Conservation (phyloP, 495 filamentous ascomycete genomes). For the Tuber borchii region DNA sequence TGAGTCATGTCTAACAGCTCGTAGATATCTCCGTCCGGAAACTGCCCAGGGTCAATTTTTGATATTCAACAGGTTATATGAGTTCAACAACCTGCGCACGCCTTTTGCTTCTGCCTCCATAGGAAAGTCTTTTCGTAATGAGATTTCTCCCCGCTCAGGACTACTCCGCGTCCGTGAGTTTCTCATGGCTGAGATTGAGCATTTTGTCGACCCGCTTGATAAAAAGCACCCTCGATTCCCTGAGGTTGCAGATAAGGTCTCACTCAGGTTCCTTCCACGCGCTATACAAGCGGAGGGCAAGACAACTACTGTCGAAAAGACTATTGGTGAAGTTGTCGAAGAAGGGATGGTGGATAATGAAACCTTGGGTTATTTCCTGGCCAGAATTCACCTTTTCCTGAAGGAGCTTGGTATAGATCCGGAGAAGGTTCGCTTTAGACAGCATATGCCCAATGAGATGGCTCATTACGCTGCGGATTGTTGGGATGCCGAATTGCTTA, state of each 20-base stretch:
- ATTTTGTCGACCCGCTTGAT: conserved; percentile 67
- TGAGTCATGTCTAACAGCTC: background rate
- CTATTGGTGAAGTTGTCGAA: conserved; percentile 58
- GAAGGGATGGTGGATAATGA: conserved; percentile 60
- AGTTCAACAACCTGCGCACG: conserved; percentile 66
- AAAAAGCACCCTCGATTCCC: conserved; percentile 67
- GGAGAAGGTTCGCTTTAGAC: conserved; percentile 59
- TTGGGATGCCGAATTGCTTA: conserved; percentile 63
- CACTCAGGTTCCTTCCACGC: conserved; percentile 55
- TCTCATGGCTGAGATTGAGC: conserved; percentile 77
- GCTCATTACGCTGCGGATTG: conserved; percentile 65
- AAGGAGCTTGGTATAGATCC: conserved; percentile 56
- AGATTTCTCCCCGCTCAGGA: conserved; percentile 67
- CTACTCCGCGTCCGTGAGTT: conserved; percentile 75
- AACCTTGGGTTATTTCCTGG: conserved; percentile 64
- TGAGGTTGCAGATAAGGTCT: conserved; percentile 56
- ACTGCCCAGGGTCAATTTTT: conserved; percentile 73
- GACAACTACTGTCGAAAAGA: conserved; percentile 49
- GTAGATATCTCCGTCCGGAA: conserved; percentile 59
- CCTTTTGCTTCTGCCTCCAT: conserved; percentile 74
- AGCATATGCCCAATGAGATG: conserved; percentile 70
- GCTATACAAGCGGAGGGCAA: conserved; percentile 57
- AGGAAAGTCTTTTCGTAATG: conserved; percentile 72
- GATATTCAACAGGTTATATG: conserved; percentile 69
- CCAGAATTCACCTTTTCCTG: conserved; percentile 59